phyloP scores from a whole-genome alignment of 164 flowering plant species.

The Magnolia officinalis region DNA sequence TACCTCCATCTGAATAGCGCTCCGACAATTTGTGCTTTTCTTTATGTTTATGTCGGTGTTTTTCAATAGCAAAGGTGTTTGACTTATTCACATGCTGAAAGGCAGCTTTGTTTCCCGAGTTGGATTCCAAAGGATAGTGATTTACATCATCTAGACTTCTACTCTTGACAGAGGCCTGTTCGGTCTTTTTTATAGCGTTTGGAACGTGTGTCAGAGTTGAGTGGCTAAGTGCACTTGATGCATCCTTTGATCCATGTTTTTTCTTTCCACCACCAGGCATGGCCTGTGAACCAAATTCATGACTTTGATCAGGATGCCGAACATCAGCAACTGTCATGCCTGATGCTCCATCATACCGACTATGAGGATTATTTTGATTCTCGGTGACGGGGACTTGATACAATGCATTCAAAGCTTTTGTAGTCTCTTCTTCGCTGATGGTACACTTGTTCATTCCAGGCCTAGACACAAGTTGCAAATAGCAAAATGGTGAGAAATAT shows the following conservation, averaged over 20 bases:
- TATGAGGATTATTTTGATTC: constrained; percentile 31
- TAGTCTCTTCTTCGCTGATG: constrained; percentile 73
- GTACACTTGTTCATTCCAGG: constrained; percentile 84
- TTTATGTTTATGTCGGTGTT: constrained; percentile 30
- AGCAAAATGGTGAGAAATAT: constrained; percentile 1
- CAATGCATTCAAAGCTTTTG: constrained; percentile 51
- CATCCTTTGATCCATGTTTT: constrained; percentile 40
- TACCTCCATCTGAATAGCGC: constrained; percentile 52
- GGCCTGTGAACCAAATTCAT: constrained; percentile 17
- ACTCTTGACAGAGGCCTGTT: constrained; percentile 36
- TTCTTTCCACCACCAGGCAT: constrained; percentile 39
- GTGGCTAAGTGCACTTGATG: constrained; percentile 23
- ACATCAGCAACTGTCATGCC: constrained; percentile 21
- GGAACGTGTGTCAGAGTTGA: constrained; percentile 24
- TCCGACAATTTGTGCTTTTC: constrained; percentile 37
- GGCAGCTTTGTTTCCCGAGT: constrained; percentile 7
- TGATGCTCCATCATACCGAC: constrained; percentile 28
- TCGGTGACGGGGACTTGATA: constrained; percentile 40
- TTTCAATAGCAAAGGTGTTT: constrained; percentile 31
- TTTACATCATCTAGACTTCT: constrained; percentile 42
- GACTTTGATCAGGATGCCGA: constrained; percentile 27
- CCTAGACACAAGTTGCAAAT: constrained; percentile 40
- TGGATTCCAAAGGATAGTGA: constrained; percentile 18
- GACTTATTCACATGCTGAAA: constrained; percentile 30
- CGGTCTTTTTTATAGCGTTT: constrained; percentile 37